Evolutionary conservation across 2,329 filamentous ascomycete genomes (phyloP), one percentile per base, ranked within the genome.

Genomic region (Ophiostoma tasmaniense): DNA sequence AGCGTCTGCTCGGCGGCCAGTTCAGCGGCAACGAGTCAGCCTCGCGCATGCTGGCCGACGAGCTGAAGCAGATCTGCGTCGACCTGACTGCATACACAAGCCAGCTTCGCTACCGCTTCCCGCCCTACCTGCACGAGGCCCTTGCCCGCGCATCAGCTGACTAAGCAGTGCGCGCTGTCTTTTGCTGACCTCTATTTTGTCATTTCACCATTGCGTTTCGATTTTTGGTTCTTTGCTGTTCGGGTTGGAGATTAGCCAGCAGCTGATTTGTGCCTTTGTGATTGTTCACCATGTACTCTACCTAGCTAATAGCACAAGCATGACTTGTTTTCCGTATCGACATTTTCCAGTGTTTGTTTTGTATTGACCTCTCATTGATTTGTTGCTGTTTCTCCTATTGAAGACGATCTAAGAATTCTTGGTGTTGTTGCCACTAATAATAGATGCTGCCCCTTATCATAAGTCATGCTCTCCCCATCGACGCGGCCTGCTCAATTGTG

Each of bases 51-150:
- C 85, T 92, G 79, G 87, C 89, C 67, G 87, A 90, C 70, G 84
- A 90, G 75, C 81, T 96, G 75, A 86, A 90, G 80, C 87, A 90
- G 77, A 92, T 91, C 81, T 93, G 91, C 52, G 88, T 93, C 78
- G 94, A 98, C 79, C 80, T 97, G 75, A 97, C 95, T 82, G 90
- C 95, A 17, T 98, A 97, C 81, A 94, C 93, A 20, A 94, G 93
- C 69, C 88, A 97, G 84, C 87, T 98, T 76, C 89, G 91, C 76
- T 98, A 97, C 80, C 89, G 95, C 75, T 85, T 98, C 80, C 92
- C 92, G 66, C 90, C 91, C 50, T 86, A 91, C 75, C 84, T 98
- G 68, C 94, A 96, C 79, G 94, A 97, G 82, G 91, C 90, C 72
- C 81, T 98, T 75, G 93, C 93, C 66, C 87, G 89, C 76, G 92